Base-by-base conservation (phyloP, 2,329 filamentous ascomycete species). In the Cladosporium sp. region DNA sequence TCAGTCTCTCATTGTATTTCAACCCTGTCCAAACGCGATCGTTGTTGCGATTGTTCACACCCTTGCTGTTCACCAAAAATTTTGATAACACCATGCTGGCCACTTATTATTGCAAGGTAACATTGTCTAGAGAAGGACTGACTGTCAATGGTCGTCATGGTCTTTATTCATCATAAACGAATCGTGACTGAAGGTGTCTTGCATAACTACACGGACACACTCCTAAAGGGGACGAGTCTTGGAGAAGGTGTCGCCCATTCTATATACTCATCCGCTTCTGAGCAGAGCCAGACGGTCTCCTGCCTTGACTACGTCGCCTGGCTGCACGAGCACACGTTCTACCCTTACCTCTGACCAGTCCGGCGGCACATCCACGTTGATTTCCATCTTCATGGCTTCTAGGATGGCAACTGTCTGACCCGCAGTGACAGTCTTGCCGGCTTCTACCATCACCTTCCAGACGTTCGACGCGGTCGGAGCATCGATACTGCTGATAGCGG, bases 371-470 rank as follows among this genome's bases (percentile, higher is more conserved):
- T 79, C 77, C 37, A 82, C 79, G n/a, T 78, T 77, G 68, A 82
- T 81, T 65, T 81, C 80, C 11, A 81, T 71, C 69, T 82, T 81
- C 80, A 81, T 81, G 1, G 80, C 80, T 67, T 82, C 80, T 4
- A 82, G 74, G n/a, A 81, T 78, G 0, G 77, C 75, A 21, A 81
- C 72, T 31, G 77, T 71, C 49, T 74, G 75, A 1, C 71, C 74
- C 18, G 75, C 68, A 23, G 72, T 72, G n/a, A 80, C 65, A 5
- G 70, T 70, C 35, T 78, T 74, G 0, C 76, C 75, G 62, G 80
- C 79, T 26, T 74, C 69, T 5, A 80, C 78, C 58, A 78, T 73
- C 3, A 81, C 75, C 66, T 81, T 81, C 80, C 80, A 81, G 8
- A 81, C 78, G 68, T 82, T 82, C 1, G 80, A 80, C 70, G 81